These are phyloP conservation scores for Selenicereus undatus DNA, from an alignment of 148 eudicot species.

Conservation along the genomic window DNA sequence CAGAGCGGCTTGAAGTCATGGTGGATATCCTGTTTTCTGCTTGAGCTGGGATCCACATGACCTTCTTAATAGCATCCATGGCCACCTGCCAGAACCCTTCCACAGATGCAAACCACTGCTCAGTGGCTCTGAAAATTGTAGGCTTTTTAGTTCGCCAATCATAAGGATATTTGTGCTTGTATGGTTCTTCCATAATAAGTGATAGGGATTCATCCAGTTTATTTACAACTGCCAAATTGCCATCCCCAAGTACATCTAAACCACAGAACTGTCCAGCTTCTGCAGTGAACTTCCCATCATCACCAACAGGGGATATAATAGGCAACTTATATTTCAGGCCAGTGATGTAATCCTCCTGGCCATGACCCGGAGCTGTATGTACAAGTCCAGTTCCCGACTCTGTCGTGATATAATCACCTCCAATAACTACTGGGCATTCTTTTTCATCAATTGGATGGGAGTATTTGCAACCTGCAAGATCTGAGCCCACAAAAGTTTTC, in stretches of 20 bases:
- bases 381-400: slow-evolving; percentile 99
- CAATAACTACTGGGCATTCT: slow-evolving; percentile 89
- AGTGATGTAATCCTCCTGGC: slow-evolving; percentile 93
- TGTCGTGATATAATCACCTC: slow-evolving; percentile 98
- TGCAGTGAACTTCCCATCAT: slow-evolving; percentile 85
- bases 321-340: slow-evolving; percentile 89
- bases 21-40: slow-evolving; percentile 84
- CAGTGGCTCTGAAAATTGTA: slow-evolving; percentile 96
- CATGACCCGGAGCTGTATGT: slow-evolving; percentile 99
- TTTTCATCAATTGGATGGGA: slow-evolving; percentile 69
- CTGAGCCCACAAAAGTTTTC: slow-evolving; percentile 61
- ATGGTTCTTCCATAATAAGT: slow-evolving; percentile 82
- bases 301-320: slow-evolving; percentile 87
- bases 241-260: slow-evolving; percentile 79
- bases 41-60: slow-evolving; percentile 89
- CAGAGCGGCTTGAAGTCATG: slow-evolving; percentile 95
- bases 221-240: slow-evolving; percentile 77
- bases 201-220: slow-evolving; percentile 66
- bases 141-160: slow-evolving; percentile 99
- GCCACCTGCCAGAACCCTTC: slow-evolving; percentile 91
- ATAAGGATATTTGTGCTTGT: slow-evolving; percentile 96
- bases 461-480: slow-evolving; percentile 85
- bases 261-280: slow-evolving; percentile 92
- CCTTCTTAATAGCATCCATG: slow-evolving; percentile 74
- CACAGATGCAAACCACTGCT: slow-evolving; percentile 99